A percentile compares a stretch with the other conserved stretches of the same genome.
phyloP scores from a whole-genome alignment of 352 stramenopile species.

The Phytophthora megakarya region DNA sequence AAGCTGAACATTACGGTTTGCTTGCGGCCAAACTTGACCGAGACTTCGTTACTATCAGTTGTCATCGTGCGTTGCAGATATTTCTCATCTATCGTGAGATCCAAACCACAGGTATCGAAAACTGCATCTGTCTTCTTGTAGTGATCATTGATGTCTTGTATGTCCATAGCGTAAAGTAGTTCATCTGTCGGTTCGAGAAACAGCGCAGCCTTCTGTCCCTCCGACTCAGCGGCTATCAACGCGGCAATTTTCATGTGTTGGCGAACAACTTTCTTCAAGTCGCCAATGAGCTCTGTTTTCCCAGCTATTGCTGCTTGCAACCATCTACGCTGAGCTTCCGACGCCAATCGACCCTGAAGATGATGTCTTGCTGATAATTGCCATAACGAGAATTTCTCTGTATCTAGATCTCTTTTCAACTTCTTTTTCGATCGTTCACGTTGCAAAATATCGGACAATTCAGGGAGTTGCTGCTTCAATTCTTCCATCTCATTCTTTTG shows the following conservation, averaged over 20 bases:
- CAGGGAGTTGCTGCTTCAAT: too few species aligned
- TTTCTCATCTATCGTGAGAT: neutral
- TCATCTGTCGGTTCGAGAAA: slow-evolving; percentile 8
- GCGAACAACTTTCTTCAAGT: neutral
- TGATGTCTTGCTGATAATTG: neutral
- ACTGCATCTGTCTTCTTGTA: slow-evolving; percentile 4
- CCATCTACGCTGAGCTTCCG: slow-evolving; percentile 1
- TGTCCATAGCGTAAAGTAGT: slow-evolving; percentile 6
- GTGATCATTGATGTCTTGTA: neutral
- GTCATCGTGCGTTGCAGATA: neutral
- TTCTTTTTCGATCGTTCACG: too few species aligned
- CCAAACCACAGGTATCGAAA: neutral
- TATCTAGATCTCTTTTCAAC: too few species aligned
- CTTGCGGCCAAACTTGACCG: neutral
- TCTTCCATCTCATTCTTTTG: too few species aligned
- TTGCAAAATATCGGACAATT: too few species aligned
- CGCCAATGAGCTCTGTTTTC: slow-evolving; percentile 2
- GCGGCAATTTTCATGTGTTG: neutral
- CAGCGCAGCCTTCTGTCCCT: neutral
- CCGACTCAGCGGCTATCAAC: neutral
- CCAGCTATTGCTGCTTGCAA: neutral
- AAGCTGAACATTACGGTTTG: slow-evolving; percentile 1
- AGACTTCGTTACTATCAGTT: neutral
- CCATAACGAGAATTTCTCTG: too few species aligned
- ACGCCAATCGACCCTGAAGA: neutral